Conservation (phyloP, 371 early-diverging fungal genomes). For the Thermomucor indicae-seudaticae region DNA sequence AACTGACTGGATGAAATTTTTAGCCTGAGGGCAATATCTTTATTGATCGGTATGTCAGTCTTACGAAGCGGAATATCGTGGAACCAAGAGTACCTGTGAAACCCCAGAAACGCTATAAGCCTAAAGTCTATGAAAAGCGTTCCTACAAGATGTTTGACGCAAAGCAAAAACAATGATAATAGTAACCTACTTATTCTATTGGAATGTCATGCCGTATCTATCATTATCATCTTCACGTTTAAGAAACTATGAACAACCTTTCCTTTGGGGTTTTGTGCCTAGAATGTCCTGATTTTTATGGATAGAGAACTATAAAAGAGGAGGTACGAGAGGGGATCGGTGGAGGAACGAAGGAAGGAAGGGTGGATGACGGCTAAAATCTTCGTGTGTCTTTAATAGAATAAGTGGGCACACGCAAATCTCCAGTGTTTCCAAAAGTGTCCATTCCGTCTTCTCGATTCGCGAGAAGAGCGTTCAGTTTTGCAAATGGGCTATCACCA, state of each 20-base stretch:
- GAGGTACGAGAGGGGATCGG: too few relatives aligned
- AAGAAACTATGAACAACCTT: too few relatives aligned
- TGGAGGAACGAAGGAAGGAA: too few relatives aligned
- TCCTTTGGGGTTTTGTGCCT: too few relatives aligned
- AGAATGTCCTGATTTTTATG: too few relatives aligned
- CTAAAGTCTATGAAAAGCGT: slow-evolving; percentile 59
- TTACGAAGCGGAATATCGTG: slow-evolving; percentile 84
- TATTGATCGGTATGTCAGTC: slow-evolving; percentile 74
- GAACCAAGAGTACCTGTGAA: slow-evolving; percentile 71
- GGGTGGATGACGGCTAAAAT: too few relatives aligned
- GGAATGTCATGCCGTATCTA: too few relatives aligned
- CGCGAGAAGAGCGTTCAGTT: slow-evolving; percentile 1
- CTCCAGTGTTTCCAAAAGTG: slow-evolving; percentile 6
- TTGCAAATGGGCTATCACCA: slow-evolving; percentile 2
- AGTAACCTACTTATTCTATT: too few relatives aligned
- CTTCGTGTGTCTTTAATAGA: too few relatives aligned
- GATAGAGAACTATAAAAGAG: too few relatives aligned
- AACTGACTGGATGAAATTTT: neutral
- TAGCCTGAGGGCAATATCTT: slow-evolving; percentile 89
- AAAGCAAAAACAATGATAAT: slow-evolving; percentile 10
- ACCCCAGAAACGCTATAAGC: slow-evolving; percentile 31
- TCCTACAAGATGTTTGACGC: slow-evolving; percentile 44
- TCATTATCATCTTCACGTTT: too few relatives aligned
- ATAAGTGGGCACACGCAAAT: slow-evolving; percentile 6
- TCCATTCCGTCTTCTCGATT: slow-evolving; percentile 6